Evolutionary conservation across 2,329 filamentous ascomycete species (phyloP).

Genomic region (Daldinia sp.): DNA sequence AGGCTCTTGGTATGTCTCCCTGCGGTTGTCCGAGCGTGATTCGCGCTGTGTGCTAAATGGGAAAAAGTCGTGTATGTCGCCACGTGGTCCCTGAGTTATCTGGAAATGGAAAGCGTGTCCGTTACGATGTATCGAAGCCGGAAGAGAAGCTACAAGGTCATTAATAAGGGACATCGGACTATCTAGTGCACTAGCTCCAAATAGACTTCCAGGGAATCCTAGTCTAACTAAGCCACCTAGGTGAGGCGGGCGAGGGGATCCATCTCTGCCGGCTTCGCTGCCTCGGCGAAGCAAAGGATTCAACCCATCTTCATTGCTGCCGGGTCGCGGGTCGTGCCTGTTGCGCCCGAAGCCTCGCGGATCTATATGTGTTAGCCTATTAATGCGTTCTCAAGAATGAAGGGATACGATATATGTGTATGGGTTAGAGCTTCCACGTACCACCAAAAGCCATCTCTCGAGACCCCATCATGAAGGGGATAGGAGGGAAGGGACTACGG

Average conservation of each 20-base stretch:
- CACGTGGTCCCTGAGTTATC: conserved; percentile 59
- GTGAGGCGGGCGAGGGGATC: conserved; percentile 57
- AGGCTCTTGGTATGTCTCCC: conserved; percentile 66
- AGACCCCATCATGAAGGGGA: conserved; percentile 47
- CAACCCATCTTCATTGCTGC: conserved; percentile 77
- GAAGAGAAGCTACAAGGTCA: conserved; percentile 64
- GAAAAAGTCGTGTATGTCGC: conserved; percentile 61
- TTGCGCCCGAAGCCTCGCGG: conserved; percentile 58
- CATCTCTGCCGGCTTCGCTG: conserved; percentile 54
- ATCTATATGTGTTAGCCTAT: conserved; percentile 44
- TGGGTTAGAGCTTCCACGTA: not conserved
- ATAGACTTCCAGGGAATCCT: conserved; percentile 57
- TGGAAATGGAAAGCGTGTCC: conserved; percentile 68
- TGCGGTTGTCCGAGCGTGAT: conserved; percentile 57
- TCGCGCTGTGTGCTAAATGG: conserved; percentile 50
- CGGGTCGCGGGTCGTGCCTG: conserved; percentile 61
- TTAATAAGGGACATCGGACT: conserved; percentile 64
- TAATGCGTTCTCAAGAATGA: not conserved
- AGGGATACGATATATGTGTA: not conserved
- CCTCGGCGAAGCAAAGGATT: conserved; percentile 84
- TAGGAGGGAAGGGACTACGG: conserved; percentile 66
- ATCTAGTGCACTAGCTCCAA: conserved; percentile 53
- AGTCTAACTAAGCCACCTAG: conserved; percentile 64
- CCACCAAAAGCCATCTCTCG: conserved; percentile 35
- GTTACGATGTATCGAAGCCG: conserved; percentile 54